phyloP scores from a whole-genome alignment of 352 stramenopile genomes.

The Pythium folliculosum region DNA sequence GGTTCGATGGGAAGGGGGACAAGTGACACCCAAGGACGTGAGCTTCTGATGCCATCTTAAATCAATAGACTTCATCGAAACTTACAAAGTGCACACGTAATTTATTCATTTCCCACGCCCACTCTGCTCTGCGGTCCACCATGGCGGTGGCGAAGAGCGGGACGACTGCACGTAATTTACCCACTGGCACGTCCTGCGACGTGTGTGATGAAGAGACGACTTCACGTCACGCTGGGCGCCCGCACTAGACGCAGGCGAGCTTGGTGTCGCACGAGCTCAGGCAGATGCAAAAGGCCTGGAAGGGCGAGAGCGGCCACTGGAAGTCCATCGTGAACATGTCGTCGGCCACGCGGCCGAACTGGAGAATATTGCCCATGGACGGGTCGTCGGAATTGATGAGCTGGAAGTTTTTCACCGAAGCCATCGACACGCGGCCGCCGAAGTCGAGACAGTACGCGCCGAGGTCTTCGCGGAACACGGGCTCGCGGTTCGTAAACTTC shows the following conservation, averaged over 20 bases:
- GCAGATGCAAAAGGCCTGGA: slow-evolving; percentile 89
- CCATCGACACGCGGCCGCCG: slow-evolving; percentile 16
- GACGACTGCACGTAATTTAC: slow-evolving; percentile 22
- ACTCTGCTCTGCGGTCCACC: neutral
- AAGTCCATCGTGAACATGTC: slow-evolving; percentile 93
- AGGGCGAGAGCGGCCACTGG: slow-evolving; percentile 85
- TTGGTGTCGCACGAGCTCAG: slow-evolving; percentile 90
- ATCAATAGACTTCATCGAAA: slow-evolving; percentile 4
- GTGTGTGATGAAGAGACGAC: slow-evolving; percentile 11
- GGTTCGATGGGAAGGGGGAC: neutral
- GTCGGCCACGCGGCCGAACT: slow-evolving; percentile 88
- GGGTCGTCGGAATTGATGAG: slow-evolving; percentile 83
- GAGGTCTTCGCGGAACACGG: slow-evolving; percentile 83
- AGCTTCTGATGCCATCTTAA: slow-evolving; percentile 3
- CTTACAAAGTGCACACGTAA: slow-evolving; percentile 21
- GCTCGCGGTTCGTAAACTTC: slow-evolving; percentile 87
- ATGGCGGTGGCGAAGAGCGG: neutral
- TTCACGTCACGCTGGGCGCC: too few relatives aligned
- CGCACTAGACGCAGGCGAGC: slow-evolving; percentile 76
- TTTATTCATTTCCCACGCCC: slow-evolving; percentile 23
- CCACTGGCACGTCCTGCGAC: slow-evolving; percentile 11
- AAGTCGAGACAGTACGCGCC: slow-evolving; percentile 87
- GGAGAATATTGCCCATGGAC: slow-evolving; percentile 85
- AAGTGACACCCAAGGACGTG: neutral
- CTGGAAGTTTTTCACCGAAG: slow-evolving; percentile 78